These are phyloP conservation scores for Phytophthora nicotianae DNA, from an alignment of 352 stramenopile species.

Conservation along the genomic window DNA sequence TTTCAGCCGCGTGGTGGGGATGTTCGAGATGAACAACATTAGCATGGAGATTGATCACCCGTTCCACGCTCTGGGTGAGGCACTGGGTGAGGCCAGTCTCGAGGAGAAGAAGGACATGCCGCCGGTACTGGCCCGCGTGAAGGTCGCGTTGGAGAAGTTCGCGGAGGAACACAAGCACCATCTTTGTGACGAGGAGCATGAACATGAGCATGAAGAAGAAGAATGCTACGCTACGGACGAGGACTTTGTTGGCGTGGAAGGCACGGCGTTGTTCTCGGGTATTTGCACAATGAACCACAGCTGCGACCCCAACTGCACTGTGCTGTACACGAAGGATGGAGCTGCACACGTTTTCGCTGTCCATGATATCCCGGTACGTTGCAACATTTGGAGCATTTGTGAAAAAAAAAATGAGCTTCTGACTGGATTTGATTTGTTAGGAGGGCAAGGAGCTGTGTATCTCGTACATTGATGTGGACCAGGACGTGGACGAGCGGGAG, in stretches of 20 bases:
- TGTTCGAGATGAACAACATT: conserved; percentile 98
- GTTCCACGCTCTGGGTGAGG: conserved; percentile 71
- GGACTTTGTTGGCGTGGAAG: conserved; percentile 94
- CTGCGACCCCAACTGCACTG: conserved; percentile 92
- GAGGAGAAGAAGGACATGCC: conserved; percentile 74
- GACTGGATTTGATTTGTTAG: conserved; percentile 31
- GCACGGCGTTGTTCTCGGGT: conserved; percentile 92
- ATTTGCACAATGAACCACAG: conserved; percentile 98
- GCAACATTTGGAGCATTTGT: background rate
- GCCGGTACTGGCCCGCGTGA: conserved; percentile 62
- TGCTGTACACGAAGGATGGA: conserved; percentile 89
- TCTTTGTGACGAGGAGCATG: conserved; percentile 46
- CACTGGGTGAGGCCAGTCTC: conserved; percentile 53
- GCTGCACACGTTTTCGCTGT: conserved; percentile 75
- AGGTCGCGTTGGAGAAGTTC: conserved; percentile 72
- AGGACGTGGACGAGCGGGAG: conserved; percentile 79
- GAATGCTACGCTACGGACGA: conserved; percentile 63
- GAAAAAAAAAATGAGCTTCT: background rate
- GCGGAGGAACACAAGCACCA: conserved; percentile 61
- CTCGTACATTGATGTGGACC: conserved; percentile 94
- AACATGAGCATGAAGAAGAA: conserved; percentile 49
- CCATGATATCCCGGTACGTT: conserved; percentile 64
- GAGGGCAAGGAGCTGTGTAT: conserved; percentile 94
- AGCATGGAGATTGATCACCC: conserved; percentile 92
- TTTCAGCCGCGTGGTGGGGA: conserved; percentile 91